phyloP scores from a whole-genome alignment of 805 yeast genomes.

The Lipomyces lipofer region DNA sequence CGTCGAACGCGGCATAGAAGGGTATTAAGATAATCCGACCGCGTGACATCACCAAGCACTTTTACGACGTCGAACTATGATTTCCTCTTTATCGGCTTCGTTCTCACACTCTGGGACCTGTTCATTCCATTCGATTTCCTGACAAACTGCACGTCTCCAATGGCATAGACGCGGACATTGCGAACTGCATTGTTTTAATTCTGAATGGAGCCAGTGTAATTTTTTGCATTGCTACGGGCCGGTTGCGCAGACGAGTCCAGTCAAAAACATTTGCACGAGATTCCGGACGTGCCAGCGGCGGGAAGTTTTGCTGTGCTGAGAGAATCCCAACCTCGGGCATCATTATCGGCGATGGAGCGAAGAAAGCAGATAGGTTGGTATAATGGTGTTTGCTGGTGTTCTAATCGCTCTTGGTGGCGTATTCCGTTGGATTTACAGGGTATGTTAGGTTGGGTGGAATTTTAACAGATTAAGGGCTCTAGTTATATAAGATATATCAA shows the following conservation, averaged over 20 bases:
- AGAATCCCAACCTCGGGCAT: constrained; percentile 39
- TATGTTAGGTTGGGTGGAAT: constrained; percentile 13
- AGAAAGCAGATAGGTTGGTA: constrained; percentile 8
- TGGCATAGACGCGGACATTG: constrained; percentile 27
- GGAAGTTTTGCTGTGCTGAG: constrained; percentile 51
- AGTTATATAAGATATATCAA: too few relatives aligned
- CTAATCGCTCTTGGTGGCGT: constrained; percentile 6
- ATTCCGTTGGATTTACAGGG: constrained; percentile 1
- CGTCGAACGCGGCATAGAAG: constrained; percentile 29
- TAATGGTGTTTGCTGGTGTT: constrained; percentile 11
- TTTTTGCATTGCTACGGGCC: constrained; percentile 58
- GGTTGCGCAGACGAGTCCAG: constrained; percentile 37
- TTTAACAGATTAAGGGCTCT: too few relatives aligned
- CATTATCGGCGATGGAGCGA: constrained; percentile 10
- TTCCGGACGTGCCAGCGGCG: constrained; percentile 64
- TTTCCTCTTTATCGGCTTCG: constrained; percentile 30
- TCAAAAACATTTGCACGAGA: constrained; percentile 36
- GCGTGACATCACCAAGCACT: constrained; percentile 8
- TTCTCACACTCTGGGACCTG: constrained; percentile 36
- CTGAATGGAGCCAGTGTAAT: constrained; percentile 36
- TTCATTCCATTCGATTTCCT: constrained; percentile 39
- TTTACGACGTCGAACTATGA: background rate
- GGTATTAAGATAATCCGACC: constrained; percentile 1
- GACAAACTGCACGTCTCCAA: constrained; percentile 34
- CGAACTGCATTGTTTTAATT: constrained; percentile 19